Percentiles rank a stretch among this genome's conserved stretches.
phyloP scores from a whole-genome alignment of 345 rosid genomes.

The Pistacia integerrima region DNA sequence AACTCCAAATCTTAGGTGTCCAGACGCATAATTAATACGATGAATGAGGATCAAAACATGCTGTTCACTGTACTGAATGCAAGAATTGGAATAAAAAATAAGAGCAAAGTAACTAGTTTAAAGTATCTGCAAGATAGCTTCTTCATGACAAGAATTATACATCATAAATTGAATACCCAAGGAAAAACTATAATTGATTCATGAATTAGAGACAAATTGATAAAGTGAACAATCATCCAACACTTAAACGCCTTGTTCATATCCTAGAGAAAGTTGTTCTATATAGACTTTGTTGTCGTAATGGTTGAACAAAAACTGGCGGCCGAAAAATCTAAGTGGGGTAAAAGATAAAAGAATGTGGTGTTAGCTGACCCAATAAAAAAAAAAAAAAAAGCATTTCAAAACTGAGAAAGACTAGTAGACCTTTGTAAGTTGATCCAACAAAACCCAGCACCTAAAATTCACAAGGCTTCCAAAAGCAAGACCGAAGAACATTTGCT shows the following conservation, averaged over 20 bases:
- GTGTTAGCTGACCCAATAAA: slow-evolving; percentile 19
- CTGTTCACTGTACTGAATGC: not conserved
- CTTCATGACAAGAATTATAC: not conserved
- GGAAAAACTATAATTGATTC: not conserved
- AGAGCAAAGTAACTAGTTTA: not conserved
- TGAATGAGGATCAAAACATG: not conserved
- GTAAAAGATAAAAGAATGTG: not conserved
- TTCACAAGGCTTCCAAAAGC: slow-evolving; percentile 20
- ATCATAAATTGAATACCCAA: not conserved
- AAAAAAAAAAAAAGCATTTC: slow-evolving; percentile 14
- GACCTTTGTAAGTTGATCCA: slow-evolving; percentile 31
- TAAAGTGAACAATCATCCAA: slow-evolving; percentile 7
- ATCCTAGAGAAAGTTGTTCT: not conserved
- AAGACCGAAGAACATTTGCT: slow-evolving; percentile 15
- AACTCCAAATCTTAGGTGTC: not conserved
- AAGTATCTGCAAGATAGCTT: not conserved
- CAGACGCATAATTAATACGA: not conserved
- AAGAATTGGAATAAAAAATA: not conserved
- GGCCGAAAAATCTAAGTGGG: slow-evolving; percentile 5
- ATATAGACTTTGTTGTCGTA: not conserved
- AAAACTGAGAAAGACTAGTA: slow-evolving; percentile 19
- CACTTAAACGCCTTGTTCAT: slow-evolving; percentile 10
- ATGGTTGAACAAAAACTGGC: not conserved
- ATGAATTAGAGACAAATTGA: not conserved
- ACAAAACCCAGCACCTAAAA: slow-evolving; percentile 37